phyloP scores from a whole-genome alignment of 441 rosid species.

The Melastoma candidum region DNA sequence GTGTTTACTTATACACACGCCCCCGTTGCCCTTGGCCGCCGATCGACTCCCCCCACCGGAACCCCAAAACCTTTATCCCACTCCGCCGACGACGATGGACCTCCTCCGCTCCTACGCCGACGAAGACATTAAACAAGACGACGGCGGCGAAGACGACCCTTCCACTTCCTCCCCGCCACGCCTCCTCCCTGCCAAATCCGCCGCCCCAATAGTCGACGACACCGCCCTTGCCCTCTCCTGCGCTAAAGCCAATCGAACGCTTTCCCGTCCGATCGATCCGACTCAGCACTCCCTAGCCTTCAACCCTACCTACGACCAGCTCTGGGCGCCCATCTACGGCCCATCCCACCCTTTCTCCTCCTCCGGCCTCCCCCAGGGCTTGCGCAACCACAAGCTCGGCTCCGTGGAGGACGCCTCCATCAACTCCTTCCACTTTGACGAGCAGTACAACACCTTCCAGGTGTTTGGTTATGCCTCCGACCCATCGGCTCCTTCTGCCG shows the following conservation, averaged over 20 bases:
- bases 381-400: conserved; percentile 97
- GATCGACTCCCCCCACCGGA: no score
- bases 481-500: conserved; percentile 53
- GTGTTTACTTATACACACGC: no score
- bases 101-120: conserved; percentile 42
- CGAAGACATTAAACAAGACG: conserved; percentile 20
- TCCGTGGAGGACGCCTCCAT: conserved; percentile 91
- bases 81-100: conserved; percentile 31
- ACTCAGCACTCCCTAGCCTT: conserved; percentile 60
- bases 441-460: conserved; percentile 89
- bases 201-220: conserved; percentile 87
- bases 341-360: conserved; percentile 93
- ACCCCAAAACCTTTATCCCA: no score
- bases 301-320: conserved; percentile 89
- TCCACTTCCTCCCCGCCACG: conserved; percentile 65
- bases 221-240: conserved; percentile 76
- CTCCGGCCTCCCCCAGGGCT: conserved; percentile 91
- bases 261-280: conserved; percentile 71
- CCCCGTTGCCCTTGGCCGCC: no score
- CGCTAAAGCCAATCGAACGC: conserved; percentile 45
- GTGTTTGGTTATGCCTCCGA: conserved; percentile 86
- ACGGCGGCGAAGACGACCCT: conserved; percentile 6
- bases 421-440: conserved; percentile 78
- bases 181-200: conserved; percentile 60
- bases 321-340: conserved; percentile 88